phyloP scores from a whole-genome alignment of 2,329 filamentous ascomycete species.

The Grosmannia clavigera region DNA sequence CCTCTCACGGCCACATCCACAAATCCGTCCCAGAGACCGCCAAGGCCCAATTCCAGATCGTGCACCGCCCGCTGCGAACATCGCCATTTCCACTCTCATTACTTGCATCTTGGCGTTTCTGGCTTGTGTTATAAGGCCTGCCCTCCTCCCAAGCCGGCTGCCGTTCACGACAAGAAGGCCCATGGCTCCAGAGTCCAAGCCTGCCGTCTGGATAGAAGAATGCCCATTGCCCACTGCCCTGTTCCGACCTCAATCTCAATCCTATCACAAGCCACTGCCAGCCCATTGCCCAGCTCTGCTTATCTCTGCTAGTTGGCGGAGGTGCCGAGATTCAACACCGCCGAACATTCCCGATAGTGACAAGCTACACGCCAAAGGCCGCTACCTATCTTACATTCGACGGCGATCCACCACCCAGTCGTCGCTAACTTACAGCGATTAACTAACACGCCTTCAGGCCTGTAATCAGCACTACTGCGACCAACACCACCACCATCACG shows the following conservation, averaged over 20 bases:
- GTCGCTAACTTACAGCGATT: neutral
- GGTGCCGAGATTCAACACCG: neutral
- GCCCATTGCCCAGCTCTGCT: neutral
- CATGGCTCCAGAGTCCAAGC: neutral
- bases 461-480: neutral
- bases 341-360: neutral
- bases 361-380: neutral
- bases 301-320: neutral
- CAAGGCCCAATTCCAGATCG: slow-evolving; percentile 2
- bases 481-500: neutral
- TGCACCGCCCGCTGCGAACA: slow-evolving; percentile 2
- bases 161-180: neutral
- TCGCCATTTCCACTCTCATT: slow-evolving; percentile 6
- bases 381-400: neutral
- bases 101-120: neutral
- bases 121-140: neutral
- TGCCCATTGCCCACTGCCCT: neutral
- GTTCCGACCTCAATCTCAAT: neutral
- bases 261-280: neutral
- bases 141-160: neutral
- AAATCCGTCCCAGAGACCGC: slow-evolving; percentile 4
- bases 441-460: neutral
- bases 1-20: slow-evolving; percentile 4
- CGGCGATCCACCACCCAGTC: neutral
- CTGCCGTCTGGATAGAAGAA: neutral